Base-by-base conservation (phyloP, 306 rosid genomes). In the Cercis canadensis region DNA sequence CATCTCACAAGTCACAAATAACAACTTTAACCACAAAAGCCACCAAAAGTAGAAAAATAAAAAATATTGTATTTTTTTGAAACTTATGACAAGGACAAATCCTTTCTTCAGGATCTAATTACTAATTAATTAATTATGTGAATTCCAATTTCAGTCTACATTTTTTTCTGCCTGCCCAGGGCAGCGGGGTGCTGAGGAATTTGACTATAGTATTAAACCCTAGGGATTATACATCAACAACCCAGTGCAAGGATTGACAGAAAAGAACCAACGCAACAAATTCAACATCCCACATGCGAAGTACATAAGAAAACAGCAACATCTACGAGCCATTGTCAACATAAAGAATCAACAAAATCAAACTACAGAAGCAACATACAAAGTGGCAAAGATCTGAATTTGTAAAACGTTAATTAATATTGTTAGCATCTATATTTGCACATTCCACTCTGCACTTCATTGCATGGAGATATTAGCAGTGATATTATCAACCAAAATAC, bases 271-370 rank as follows among this genome's bases (percentile, higher is more conserved):
- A 31, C 10, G 8, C 61, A 49, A 31, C 6, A 46, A 43, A 40
- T 29, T 52, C 16, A 31, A 67, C 4, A 59, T 24, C 29, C 29
- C 3, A 24, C 29, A 24, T 1, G 29, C 29, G 3, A 24, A 24
- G 29, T 24, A 24, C 29, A 24, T n/a, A n/a, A 65, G 44, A 68
- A 10, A 46, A 29, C 13, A n/a, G 29, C 2, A 18, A 41, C 9
- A 21, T 41, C 50, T 15, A 19, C 40, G 18, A 69, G 33, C 32
- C 53, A 29, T 56, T 29, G 43, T 11, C 52, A 40, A 24, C 45
- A 57, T 11, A 10, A 69, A 69, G 65, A 69, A 43, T 24, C 18
- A 56, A n/a, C 14, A 53, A 39, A 56, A 44, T 57, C 61, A 69
- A 31, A 15, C 55, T 44, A 29, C 47, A 11, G 32, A 43, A 21